phyloP scores from a whole-genome alignment of 75 land plant species.

The Picea glauca region DNA sequence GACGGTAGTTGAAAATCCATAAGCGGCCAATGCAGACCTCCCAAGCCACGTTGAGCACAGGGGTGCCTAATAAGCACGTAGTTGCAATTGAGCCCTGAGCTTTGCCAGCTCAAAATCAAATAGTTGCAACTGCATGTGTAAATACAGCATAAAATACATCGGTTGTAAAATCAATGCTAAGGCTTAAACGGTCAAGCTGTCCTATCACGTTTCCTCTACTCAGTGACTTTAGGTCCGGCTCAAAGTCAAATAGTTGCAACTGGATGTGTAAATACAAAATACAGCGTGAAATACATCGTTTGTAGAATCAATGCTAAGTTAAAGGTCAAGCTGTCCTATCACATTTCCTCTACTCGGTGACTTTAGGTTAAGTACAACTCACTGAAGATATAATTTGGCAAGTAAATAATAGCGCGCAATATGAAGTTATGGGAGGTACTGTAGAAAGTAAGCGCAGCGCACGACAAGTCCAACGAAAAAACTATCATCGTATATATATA shows the following conservation, averaged over 20 bases:
- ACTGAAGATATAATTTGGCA: too few species aligned
- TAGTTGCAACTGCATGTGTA: background rate
- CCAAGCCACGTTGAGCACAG: background rate
- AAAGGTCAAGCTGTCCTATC: background rate
- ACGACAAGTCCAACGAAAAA: too few species aligned
- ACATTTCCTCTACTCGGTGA: background rate
- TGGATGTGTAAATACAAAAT: background rate
- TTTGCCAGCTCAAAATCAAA: background rate
- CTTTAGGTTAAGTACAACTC: too few species aligned
- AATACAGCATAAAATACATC: background rate
- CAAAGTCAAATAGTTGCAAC: background rate
- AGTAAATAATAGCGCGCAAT: too few species aligned
- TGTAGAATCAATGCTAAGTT: background rate
- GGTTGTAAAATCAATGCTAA: background rate
- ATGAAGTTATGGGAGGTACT: too few species aligned
- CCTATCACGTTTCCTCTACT: background rate
- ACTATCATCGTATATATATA: too few species aligned
- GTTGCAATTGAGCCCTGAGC: background rate
- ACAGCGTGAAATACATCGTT: background rate
- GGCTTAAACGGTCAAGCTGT: background rate
- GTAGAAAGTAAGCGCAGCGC: too few species aligned
- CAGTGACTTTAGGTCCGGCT: background rate
- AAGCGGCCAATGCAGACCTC: background rate
- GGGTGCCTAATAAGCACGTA: background rate
- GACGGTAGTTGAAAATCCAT: background rate